Base-by-base conservation (phyloP, 192 early-diverging fungal genomes). In the Gonapodya prolifera region DNA sequence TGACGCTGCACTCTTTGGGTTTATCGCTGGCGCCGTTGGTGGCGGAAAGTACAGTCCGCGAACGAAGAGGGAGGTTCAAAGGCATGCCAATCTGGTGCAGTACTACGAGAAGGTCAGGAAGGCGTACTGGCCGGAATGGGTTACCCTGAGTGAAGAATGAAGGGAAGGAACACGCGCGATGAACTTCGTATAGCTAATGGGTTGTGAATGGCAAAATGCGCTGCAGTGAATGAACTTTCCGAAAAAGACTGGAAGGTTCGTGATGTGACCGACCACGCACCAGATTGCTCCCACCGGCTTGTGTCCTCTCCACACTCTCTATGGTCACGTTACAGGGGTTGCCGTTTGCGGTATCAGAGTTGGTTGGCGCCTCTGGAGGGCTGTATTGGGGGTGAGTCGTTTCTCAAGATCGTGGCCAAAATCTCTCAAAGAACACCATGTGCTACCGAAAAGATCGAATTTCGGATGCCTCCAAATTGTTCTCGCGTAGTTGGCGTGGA, bases 81-180 rank as follows among this genome's bases (percentile, higher is more conserved):
- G 45, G 45, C 45, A 61, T 61, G 45, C 45, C 45, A 61, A 61
- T 61, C 45, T 61, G 45, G 45, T 61, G 45, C 45, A 61, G 45
- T 61, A 61, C 45, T 61, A 61, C 45, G 45, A 61, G 45, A 61
- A 23, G 45, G 45, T 61, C 45, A 61, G 45, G 45, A 61, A 61
- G 45, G 8, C 23, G 45, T 61, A 61, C 45, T 61, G 45, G 45
- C 45, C 45, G 45, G 45, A 61, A 61, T 61, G 45, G 45, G 23
- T 61, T 61, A 61, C 45, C 45, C 45, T 61, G 45, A 61, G 45
- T 61, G 45, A 61, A 61, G 45, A 61, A 61, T 61, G 45, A 61
- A 61, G 45, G 45, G 45, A 61, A 61, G 45, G 45, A 61, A 61
- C 45, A 23, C 45, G 45, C 23, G 45, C 45, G 45, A 61, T 61